A percentile compares a stretch with the other conserved stretches of the same genome.
These are phyloP conservation scores for Brassica incana DNA, from an alignment of 345 rosid species.

Conservation along the genomic window DNA sequence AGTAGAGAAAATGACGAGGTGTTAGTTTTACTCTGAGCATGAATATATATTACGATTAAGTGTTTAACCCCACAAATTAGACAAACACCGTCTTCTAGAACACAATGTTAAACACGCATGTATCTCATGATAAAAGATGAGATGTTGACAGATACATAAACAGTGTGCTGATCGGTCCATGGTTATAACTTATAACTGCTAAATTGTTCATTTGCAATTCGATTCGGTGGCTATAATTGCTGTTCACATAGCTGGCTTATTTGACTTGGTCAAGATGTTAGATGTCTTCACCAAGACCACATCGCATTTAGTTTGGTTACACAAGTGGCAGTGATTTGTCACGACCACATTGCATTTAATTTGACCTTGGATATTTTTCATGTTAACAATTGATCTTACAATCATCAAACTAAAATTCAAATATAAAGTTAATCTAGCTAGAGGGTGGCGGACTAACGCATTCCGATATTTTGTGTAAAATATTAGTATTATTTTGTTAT, in stretches of 20 bases:
- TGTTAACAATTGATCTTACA: not conserved
- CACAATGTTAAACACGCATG: not conserved
- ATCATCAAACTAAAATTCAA: not conserved
- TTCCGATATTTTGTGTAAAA: not conserved
- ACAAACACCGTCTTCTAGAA: not conserved
- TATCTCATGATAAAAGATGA: not conserved
- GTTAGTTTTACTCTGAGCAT: not conserved
- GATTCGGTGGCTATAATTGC: not conserved
- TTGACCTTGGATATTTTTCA: not conserved
- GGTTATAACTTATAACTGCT: not conserved
- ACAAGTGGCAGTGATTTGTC: not conserved
- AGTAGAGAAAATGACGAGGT: not conserved
- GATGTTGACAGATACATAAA: constrained; percentile 1
- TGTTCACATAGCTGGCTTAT: not conserved
- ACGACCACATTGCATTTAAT: constrained; percentile 1
- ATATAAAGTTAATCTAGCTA: not conserved
- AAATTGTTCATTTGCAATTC: constrained; percentile 3
- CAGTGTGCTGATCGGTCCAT: constrained; percentile 3
- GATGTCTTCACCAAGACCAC: not conserved
- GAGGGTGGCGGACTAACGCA: not conserved
- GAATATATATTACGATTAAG: not conserved
- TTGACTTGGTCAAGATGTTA: constrained; percentile 8
- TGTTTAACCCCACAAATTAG: not conserved
- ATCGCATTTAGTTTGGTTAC: not conserved
- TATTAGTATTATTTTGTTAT: not conserved